These are phyloP conservation scores for Fraxinus cuspidata DNA, from an alignment of 257 asterid species.

Conservation along the genomic window DNA sequence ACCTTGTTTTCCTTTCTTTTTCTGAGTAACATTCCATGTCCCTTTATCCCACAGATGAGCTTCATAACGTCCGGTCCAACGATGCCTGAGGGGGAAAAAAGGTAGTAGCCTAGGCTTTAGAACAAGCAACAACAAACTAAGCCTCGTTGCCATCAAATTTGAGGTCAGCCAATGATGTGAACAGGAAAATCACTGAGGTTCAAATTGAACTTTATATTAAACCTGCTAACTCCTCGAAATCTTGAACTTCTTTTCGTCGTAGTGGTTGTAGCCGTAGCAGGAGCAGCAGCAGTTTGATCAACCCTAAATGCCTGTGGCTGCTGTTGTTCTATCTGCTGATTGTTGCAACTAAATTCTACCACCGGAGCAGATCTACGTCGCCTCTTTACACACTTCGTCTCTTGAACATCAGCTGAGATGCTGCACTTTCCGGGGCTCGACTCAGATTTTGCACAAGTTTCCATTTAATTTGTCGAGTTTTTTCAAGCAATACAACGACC, in stretches of 20 bases:
- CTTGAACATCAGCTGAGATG: constrained; percentile 28
- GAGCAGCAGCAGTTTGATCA: constrained; percentile 31
- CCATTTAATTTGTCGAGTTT: constrained; percentile 26
- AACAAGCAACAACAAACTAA: not conserved
- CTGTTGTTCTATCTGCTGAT: constrained; percentile 20
- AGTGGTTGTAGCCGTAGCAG: constrained; percentile 29
- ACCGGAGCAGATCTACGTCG: constrained; percentile 53
- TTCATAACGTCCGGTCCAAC: constrained; percentile 85
- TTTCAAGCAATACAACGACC: constrained; percentile 7
- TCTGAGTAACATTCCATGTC: constrained; percentile 82
- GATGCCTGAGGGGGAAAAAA: constrained; percentile 43
- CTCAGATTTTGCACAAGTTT: constrained; percentile 31
- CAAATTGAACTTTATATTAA: not conserved
- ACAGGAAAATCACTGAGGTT: not conserved
- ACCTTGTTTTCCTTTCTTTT: constrained; percentile 90
- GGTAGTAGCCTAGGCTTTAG: not conserved
- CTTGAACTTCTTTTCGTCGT: constrained; percentile 71
- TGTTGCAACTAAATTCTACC: constrained; percentile 11
- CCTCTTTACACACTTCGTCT: constrained; percentile 48
- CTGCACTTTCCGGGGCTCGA: constrained; percentile 31
- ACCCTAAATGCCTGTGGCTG: constrained; percentile 30
- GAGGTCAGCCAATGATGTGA: not conserved
- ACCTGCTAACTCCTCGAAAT: constrained; percentile 89
- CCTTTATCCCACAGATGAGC: constrained; percentile 92
- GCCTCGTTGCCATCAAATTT: not conserved